phyloP scores from a whole-genome alignment of 2,329 filamentous ascomycete species.

The Paraphaeosphaeria sporulosa region DNA sequence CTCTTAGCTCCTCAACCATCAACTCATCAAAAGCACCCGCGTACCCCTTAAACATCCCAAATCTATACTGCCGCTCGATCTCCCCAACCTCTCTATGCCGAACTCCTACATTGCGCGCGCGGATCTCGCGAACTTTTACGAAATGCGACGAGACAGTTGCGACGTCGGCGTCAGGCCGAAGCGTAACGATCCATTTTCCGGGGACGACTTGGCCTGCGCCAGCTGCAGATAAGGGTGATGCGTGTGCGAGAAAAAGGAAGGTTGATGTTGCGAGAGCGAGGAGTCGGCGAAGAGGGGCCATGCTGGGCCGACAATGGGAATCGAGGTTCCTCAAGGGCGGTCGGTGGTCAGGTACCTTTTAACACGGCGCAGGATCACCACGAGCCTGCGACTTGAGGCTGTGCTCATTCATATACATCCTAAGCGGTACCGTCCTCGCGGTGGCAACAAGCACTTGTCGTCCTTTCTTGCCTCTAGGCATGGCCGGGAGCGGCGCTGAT shows the following conservation, averaged over 20 bases:
- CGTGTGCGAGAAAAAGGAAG: slow-evolving; percentile 31
- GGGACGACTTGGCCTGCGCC: slow-evolving; percentile 34
- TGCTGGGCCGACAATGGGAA: slow-evolving; percentile 8
- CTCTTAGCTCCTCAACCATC: slow-evolving; percentile 39
- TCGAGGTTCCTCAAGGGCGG: neutral
- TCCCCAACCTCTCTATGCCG: slow-evolving; percentile 24
- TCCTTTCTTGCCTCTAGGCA: slow-evolving; percentile 30
- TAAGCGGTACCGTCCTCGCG: slow-evolving; percentile 9
- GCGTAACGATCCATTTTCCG: slow-evolving; percentile 54
- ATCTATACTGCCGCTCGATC: slow-evolving; percentile 38
- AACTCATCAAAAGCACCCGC: slow-evolving; percentile 39
- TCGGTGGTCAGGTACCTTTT: neutral
- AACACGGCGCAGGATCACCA: neutral
- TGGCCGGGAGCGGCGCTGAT: slow-evolving; percentile 13
- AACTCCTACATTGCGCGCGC: slow-evolving; percentile 35
- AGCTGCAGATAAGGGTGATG: slow-evolving; percentile 27
- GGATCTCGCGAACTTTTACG: slow-evolving; percentile 37
- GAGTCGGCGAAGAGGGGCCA: slow-evolving; percentile 39
- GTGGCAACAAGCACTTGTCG: slow-evolving; percentile 26
- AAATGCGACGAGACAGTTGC: slow-evolving; percentile 35
- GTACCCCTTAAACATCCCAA: slow-evolving; percentile 44
- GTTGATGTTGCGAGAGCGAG: slow-evolving; percentile 32
- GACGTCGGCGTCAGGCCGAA: slow-evolving; percentile 46
- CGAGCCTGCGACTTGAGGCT: neutral
- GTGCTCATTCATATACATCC: neutral